Evolutionary conservation across 805 yeast species (phyloP).

Genomic region (Lipomyces orientalis): DNA sequence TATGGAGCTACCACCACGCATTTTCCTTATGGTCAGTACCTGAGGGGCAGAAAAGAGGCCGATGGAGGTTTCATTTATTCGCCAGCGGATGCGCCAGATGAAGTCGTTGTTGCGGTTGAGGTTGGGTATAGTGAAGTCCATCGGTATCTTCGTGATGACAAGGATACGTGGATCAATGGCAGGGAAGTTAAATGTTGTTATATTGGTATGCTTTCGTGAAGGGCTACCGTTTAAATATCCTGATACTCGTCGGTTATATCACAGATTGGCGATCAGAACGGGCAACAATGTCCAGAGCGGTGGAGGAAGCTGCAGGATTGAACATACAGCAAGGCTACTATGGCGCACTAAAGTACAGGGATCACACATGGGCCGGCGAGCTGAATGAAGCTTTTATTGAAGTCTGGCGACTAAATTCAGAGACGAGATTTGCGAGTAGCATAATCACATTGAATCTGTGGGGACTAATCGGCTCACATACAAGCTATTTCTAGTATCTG

Average conservation of each 20-base stretch:
- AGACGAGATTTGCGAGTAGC: background rate
- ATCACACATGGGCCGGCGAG: background rate
- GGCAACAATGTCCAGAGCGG: background rate
- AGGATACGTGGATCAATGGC: slow-evolving; percentile 1
- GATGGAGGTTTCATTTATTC: background rate
- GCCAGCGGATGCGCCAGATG: background rate
- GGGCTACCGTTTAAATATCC: background rate
- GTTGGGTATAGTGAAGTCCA: background rate
- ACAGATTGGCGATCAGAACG: background rate
- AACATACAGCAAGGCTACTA: background rate
- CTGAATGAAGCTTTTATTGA: background rate
- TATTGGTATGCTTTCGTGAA: background rate
- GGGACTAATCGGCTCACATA: background rate
- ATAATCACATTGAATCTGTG: background rate
- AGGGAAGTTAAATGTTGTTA: background rate
- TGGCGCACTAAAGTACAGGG: background rate
- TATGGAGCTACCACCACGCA: background rate
- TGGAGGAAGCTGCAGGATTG: background rate
- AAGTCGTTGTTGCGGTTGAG: background rate
- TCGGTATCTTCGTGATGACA: background rate
- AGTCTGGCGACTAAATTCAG: background rate
- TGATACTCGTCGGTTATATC: background rate
- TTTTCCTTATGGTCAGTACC: background rate
- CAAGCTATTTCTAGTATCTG: background rate
- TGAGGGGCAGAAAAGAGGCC: background rate